A percentile compares a stretch with the other conserved stretches of the same genome.
Evolutionary conservation across 345 rosid species (phyloP).

Genomic region (Cochlearia excelsa): DNA sequence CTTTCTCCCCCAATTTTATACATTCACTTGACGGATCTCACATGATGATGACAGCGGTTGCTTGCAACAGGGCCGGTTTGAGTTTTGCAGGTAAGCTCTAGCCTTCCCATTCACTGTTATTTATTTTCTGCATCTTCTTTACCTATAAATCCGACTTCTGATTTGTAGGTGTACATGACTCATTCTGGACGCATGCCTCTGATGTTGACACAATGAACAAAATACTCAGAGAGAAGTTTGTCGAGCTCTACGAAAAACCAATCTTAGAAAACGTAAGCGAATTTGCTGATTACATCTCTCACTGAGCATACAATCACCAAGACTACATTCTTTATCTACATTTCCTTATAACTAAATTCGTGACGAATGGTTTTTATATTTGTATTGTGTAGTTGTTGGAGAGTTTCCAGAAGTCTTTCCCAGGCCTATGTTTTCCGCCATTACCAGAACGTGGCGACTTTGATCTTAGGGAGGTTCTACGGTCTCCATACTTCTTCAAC

Average conservation of each 20-base stretch:
- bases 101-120: not conserved
- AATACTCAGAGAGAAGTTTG: conserved; percentile 90
- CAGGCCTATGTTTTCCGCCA: conserved; percentile 68
- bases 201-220: conserved; percentile 85
- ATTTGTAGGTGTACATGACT: conserved; percentile 94
- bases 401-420: conserved; percentile 76
- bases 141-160: conserved; percentile 18
- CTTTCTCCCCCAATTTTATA: conserved; percentile 93
- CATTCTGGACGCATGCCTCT: conserved; percentile 96
- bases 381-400: conserved; percentile 68
- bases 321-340: not conserved
- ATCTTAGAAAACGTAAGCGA: conserved; percentile 52
- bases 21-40: conserved; percentile 99
- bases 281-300: conserved; percentile 24
- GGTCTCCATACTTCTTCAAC: conserved; percentile 92
- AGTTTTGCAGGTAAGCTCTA: conserved; percentile 75
- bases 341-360: conserved; percentile 16
- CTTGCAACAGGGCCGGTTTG: conserved; percentile 82
- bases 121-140: conserved; percentile 18
- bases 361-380: conserved; percentile 21
- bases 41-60: conserved; percentile 99
- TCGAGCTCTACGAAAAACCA: conserved; percentile 81
- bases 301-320: not conserved
- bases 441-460: conserved; percentile 91
- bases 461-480: conserved; percentile 74